Evolutionary conservation across 306 rosid species (phyloP), one percentile per base, ranked within the genome.

Genomic region (Corylus heterophylla): DNA sequence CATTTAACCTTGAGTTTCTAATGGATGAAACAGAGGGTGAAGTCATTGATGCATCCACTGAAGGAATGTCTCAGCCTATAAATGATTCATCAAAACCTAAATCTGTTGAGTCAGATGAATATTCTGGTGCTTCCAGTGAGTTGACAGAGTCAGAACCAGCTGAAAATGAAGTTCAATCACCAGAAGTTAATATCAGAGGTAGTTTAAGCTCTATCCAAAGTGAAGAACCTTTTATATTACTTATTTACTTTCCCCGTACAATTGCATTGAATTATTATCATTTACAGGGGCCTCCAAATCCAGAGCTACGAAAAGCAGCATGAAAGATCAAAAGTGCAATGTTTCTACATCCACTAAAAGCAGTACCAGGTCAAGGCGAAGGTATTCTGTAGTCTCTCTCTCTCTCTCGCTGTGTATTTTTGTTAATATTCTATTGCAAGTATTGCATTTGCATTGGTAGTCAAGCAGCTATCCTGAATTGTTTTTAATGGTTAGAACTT

Each of bases 131-230:
- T 82, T 85, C 87, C 29, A 88, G 88, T 71, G 93, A 88, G 82
- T 50, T 88, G 84, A 82, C 72, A 16, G 92, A 88, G 78, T 68
- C 86, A 51, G 89, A 85, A 55, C 49, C 54, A 27, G 87, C 78
- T 17, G 86, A 80, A 8, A 45, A 59, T 13, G 92, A 88, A 83
- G 84, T 84, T 68, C 90, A 90, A 81, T 88, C 94, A 45, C 80
- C 90, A 44, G 35, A 58, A 71, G 61, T 72, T 50, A 79, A 73
- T 42, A 67, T 22, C 35, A 86, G 74, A 83, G 93, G 93, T 90
- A 85, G 83, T 82, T 47, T 45, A 75, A 51, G 35, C 69, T 62
- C 45, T 50, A 1, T 18, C 22, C 29, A 18, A 42, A 63, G 17
- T 39, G 48, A 9, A 67, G 14, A 44, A 67, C 2, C 29, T 73